phyloP scores from a whole-genome alignment of 495 filamentous ascomycete genomes.

The Penicillium daleae region DNA sequence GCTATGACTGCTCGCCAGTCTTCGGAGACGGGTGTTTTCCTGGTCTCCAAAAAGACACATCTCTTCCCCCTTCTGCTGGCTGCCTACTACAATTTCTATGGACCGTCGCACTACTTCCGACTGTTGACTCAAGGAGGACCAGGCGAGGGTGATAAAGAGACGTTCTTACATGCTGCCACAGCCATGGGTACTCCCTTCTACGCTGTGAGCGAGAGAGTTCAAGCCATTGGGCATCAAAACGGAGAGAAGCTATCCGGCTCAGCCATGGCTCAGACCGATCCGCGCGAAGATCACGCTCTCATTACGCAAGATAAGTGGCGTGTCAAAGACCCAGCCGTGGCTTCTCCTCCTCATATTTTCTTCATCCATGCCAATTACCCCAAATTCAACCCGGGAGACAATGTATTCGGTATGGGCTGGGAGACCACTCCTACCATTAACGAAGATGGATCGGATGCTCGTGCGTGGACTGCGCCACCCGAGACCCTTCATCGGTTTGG shows the following conservation, averaged over 20 bases:
- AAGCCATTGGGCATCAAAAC: slow-evolving; percentile 43
- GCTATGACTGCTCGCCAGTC: slow-evolving; percentile 46
- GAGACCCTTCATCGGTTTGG: slow-evolving; percentile 49
- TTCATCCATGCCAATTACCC: slow-evolving; percentile 60
- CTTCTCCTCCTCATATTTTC: slow-evolving; percentile 42
- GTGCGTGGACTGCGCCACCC: slow-evolving; percentile 46
- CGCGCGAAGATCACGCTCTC: slow-evolving; percentile 46
- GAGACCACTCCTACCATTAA: slow-evolving; percentile 46
- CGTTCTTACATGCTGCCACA: slow-evolving; percentile 59
- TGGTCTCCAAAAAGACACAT: slow-evolving; percentile 61
- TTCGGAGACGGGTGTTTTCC: slow-evolving; percentile 60
- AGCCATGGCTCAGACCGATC: slow-evolving; percentile 53
- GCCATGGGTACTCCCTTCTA: slow-evolving; percentile 55
- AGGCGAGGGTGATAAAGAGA: slow-evolving; percentile 69
- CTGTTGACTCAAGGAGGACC: slow-evolving; percentile 59
- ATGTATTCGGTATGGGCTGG: slow-evolving; percentile 45
- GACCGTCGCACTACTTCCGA: slow-evolving; percentile 60
- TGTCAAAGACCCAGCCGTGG: slow-evolving; percentile 40
- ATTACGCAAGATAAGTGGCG: slow-evolving; percentile 42
- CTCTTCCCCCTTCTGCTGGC: slow-evolving; percentile 55
- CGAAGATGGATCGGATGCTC: slow-evolving; percentile 40
- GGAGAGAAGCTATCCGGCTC: slow-evolving; percentile 38
- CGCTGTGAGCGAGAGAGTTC: slow-evolving; percentile 50
- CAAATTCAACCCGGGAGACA: slow-evolving; percentile 56
- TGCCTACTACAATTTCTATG: slow-evolving; percentile 67